Conservation (phyloP, 106 monocot species). For the Apostasia ramifera region DNA sequence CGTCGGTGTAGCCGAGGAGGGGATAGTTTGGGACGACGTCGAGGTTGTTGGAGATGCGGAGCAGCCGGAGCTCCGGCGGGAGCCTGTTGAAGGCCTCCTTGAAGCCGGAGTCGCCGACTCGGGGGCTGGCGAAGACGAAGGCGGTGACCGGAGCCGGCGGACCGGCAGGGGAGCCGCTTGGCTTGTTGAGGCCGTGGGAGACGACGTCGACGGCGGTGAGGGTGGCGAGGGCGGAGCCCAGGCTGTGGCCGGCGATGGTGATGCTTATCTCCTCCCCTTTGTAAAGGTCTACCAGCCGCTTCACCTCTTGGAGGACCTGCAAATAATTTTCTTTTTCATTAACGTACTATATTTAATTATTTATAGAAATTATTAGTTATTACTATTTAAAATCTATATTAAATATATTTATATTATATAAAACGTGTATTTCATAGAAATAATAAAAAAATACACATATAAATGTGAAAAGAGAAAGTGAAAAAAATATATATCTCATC, state of each 20-base stretch:
- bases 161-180: not conserved
- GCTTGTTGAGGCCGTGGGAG: conserved; percentile 41
- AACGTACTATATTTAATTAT: no score
- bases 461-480: no score
- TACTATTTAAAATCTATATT: no score
- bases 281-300: conserved; percentile 47
- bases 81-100: conserved; percentile 23
- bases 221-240: conserved; percentile 61
- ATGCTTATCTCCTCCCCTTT: conserved; percentile 74
- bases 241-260: conserved; percentile 81
- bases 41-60: conserved; percentile 42
- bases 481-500: no score
- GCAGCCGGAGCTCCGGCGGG: conserved; percentile 24
- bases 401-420: no score
- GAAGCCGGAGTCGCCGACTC: conserved; percentile 68
- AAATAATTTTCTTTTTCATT: not conserved
- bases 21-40: conserved; percentile 77
- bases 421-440: no score
- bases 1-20: conserved; percentile 40
- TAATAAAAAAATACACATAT: no score
- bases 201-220: conserved; percentile 67
- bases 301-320: conserved; percentile 61
- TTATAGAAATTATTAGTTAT: no score
- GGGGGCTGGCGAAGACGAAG: conserved; percentile 70
- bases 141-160: conserved; percentile 42